Evolutionary conservation across 2,329 filamentous ascomycete genomes (phyloP).

Genomic region (Metarhizium rileyi): DNA sequence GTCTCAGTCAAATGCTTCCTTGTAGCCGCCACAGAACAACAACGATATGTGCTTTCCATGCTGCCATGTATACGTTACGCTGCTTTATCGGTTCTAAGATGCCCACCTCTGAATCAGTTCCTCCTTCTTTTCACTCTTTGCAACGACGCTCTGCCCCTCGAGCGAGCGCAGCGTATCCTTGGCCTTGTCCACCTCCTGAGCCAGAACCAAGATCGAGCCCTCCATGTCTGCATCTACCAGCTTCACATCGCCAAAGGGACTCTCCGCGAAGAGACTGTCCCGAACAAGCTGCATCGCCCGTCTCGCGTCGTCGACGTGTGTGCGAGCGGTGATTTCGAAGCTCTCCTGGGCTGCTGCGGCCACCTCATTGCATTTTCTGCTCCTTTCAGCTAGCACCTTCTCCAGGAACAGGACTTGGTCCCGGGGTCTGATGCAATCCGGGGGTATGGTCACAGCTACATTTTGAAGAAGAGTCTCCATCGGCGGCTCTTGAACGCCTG

Average conservation of each 20-base stretch:
- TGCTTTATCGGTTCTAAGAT: not conserved
- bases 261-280: conserved; percentile 45
- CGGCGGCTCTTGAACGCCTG: conserved; percentile 27
- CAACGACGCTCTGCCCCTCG: conserved; percentile 25
- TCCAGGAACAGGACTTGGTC: conserved; percentile 22
- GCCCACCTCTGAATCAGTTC: conserved; percentile 32
- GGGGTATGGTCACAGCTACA: conserved; percentile 34
- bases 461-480: conserved; percentile 38
- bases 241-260: conserved; percentile 34
- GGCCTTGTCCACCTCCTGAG: conserved; percentile 33
- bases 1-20: not conserved
- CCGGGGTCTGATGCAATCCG: not conserved
- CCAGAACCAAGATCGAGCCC: conserved; percentile 35
- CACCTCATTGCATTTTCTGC: conserved; percentile 33
- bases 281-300: conserved; percentile 38
- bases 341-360: conserved; percentile 36
- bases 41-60: not conserved
- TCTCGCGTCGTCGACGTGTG: conserved; percentile 36
- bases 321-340: conserved; percentile 34
- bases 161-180: conserved; percentile 28
- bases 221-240: conserved; percentile 45
- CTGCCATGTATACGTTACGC: not conserved
- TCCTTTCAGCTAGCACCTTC: conserved; percentile 29
- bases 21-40: not conserved
- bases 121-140: conserved; percentile 37